These are phyloP conservation scores for Suhomyces taliae DNA, from an alignment of 1,139 yeast genomes.

Conservation along the genomic window DNA sequence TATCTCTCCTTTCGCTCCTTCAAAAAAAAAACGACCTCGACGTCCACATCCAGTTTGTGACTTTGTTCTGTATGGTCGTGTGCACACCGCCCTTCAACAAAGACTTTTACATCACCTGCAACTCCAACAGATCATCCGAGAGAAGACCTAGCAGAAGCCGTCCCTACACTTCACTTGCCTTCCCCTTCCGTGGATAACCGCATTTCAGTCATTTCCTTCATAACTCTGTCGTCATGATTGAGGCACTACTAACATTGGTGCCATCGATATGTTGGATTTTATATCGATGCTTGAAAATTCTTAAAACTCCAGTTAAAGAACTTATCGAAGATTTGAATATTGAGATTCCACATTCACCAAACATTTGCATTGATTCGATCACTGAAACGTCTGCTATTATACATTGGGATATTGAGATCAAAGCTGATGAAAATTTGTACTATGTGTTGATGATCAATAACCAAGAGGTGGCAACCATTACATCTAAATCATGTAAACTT, in stretches of 20 bases:
- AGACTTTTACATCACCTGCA: background rate
- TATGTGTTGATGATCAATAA: conserved; percentile 39
- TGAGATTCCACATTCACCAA: conserved; percentile 45
- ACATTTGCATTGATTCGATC: conserved; percentile 41
- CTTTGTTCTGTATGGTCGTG: background rate
- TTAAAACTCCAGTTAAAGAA: conserved; percentile 40
- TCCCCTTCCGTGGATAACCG: too few species aligned
- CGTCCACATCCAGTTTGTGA: too few species aligned
- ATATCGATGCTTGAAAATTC: conserved; percentile 38
- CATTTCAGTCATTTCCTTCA: too few species aligned
- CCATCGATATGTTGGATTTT: conserved; percentile 46
- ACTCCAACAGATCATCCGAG: background rate
- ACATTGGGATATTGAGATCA: conserved; percentile 45
- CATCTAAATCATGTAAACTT: conserved; percentile 39
- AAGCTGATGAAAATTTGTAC: conserved; percentile 35
- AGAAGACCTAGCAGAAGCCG: background rate
- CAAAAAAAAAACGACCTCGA: too few species aligned
- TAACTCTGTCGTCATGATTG: conserved; percentile 29
- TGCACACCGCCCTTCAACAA: background rate
- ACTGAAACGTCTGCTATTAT: conserved; percentile 31
- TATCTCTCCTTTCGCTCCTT: too few species aligned
- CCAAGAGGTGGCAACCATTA: conserved; percentile 39
- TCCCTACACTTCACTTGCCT: too few species aligned
- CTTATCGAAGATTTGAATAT: conserved; percentile 38
- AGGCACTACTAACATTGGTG: conserved; percentile 40